Base-by-base conservation (phyloP, 2,329 filamentous ascomycete species). In the Boeremia exigua region DNA sequence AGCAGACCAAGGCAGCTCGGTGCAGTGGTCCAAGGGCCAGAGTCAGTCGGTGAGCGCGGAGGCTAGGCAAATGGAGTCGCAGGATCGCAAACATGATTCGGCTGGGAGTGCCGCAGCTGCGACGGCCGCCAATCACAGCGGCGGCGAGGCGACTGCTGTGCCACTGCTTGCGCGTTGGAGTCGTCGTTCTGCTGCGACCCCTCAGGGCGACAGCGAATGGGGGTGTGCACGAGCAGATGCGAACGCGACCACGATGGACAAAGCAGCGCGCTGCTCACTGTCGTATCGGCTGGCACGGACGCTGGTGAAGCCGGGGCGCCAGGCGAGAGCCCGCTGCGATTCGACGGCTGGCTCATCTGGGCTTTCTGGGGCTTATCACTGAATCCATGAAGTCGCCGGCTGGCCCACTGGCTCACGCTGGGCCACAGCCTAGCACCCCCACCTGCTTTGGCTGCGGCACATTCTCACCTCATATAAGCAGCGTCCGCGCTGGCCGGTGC, bases 361-460 rank as follows among this genome's bases (percentile, higher is more conserved):
- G 54, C 43, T 43, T 56, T 47, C 47, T 51, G 47, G 47, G 54
- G 48, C 47, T 56, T 48, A 51, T 51, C 54, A 48, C 48, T 33
- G 36, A 44, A 51, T 37, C 30, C 25, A 47, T 51, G 11, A 36
- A 56, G 77, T 80, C 34, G 80, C 77, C 9, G 90, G 87, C 81
- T 44, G 48, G 42, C 49, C 49, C 42, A 75, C 32, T 82, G 79
- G 63, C 91, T 91, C 34, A 82, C 73, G 54, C 86, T 84, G 44
- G 86, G 84, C 1, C 84, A 33, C 34, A 75, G 69, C 44, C 44
- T 51, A 59, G 56, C 38, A n/a, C 45, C 36, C 39, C 46, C 47
- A 50, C 28, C 47, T 49, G 43, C 53, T 56, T 45, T 28, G 48
- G 40, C 34, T 50, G 53, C 40, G 53, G 53, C 53, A 42, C 27